Base-by-base conservation (phyloP, 306 rosid species). In the Trichosanthes truncata region DNA sequence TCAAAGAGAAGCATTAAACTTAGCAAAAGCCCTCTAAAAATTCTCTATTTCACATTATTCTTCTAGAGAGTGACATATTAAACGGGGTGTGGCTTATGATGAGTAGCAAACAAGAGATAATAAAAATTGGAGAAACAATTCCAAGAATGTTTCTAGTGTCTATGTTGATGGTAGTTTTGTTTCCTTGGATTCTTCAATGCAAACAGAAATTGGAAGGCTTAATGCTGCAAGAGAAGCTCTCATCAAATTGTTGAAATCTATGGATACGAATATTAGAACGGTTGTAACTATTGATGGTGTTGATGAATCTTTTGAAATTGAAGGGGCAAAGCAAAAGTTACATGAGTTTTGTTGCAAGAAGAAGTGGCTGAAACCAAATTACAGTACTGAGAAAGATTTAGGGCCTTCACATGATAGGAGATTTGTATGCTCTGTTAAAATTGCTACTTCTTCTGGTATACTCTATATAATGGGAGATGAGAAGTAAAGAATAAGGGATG, bases 161-260 rank as follows among this genome's bases (percentile, higher is more conserved):
- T 83, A 81, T 89, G 86, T 93, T 0, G 88, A 91, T 62, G 94
- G 92, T 10, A 36, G 33, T 2, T 80, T 90, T 74, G 69, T 93
- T 76, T 87, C 88, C 9, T 84, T 89, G 0, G 89, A 89, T 26
- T 87, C 92, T 31, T 88, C 96, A 0, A 90, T 87, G 67, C 88
- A 91, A 26, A 93, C 79, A 69, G 88, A 88, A 51, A 79, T 87
- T 78, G 91, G 97, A 13, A 91, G 29, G 87, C 89, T 90, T 20
- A 80, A 88, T 79, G 98, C 97, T 81, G 94, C 91, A 26, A 90
- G 80, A 87, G 81, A 46, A 40, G 98, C 97, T 52, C 72, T 93
- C 66, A 52, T 4, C 57, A 84, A 86, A 79, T 79, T 93, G 17
- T 49, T 88, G 0, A 7, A 45, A 13, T 53, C 25, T 1, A 65